Base-by-base conservation (phyloP, 2,329 filamentous ascomycete genomes). In the Pyrenochaeta sp. region DNA sequence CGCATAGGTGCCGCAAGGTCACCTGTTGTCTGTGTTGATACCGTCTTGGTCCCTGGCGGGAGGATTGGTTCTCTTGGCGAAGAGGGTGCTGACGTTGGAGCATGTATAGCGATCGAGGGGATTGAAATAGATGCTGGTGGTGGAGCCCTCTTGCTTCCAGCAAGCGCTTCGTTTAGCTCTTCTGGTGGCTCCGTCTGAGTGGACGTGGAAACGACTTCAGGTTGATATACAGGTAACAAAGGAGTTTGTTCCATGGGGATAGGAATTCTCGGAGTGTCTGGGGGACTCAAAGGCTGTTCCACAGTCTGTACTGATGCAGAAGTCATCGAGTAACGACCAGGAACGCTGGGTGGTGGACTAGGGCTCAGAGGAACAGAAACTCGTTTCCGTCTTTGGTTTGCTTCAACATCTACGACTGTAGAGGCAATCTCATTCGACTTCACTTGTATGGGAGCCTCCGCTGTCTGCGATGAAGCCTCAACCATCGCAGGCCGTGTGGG, bases 61-160 rank as follows among this genome's bases (percentile, higher is more conserved):
- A 96, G 87, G 49, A 96, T 85, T 45, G 89, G 87, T 61, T 89
- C 86, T 42, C 84, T 85, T 1, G 92, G 92, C 2, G 92, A 76
- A 4, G 88, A 82, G n/a, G 94, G 92, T 42, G 90, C 86, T 49
- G 92, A 96, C 2, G 84, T 87, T 0, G 95, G 94, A 29, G 95
- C 95, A 64, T 96, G 90, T 45, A 99, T 91, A 50, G 91, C 90
- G 70, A 99, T 99, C 66, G 88, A 90, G 0, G 94, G 94, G 56
- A 97, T 90, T 4, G 82, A 69, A 54, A 78, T 77, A 40, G 55
- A 76, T 76, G 75, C 9, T 74, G 77, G 58, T 62, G 68, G 42
- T 61, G 75, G 44, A 52, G 67, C 60, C 61, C 67, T 68, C 7
- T 65, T 72, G 9, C 31, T 36, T 14, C 44, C 46, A 7, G 52